phyloP scores from a whole-genome alignment of 2,329 filamentous ascomycete species.

The Paracamarosporium sp. region DNA sequence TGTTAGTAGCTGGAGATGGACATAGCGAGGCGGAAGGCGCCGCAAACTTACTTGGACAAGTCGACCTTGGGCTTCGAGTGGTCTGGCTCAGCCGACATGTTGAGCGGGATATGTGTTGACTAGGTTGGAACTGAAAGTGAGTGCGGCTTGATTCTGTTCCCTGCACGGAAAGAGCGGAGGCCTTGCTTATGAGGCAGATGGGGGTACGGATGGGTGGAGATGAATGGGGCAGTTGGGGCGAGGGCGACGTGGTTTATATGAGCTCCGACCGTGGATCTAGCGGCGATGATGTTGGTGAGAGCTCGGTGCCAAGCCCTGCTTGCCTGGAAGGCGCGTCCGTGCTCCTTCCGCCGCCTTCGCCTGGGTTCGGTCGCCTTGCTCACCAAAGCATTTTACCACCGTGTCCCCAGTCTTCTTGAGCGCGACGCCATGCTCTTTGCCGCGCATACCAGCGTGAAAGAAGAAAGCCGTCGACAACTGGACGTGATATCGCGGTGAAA shows the following conservation, averaged over 20 bases:
- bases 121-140: slow-evolving; percentile 24
- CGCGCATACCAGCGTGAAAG: neutral
- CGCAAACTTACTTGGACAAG: slow-evolving; percentile 50
- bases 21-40: slow-evolving; percentile 12
- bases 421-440: neutral
- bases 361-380: slow-evolving; percentile 19
- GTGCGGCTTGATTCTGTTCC: slow-evolving; percentile 13
- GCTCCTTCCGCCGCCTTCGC: slow-evolving; percentile 20
- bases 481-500: neutral
- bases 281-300: slow-evolving; percentile 38
- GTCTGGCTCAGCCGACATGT: slow-evolving; percentile 59
- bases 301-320: slow-evolving; percentile 25
- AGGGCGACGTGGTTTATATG: slow-evolving; percentile 43
- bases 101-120: slow-evolving; percentile 21
- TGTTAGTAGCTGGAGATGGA: slow-evolving; percentile 49
- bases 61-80: slow-evolving; percentile 58
- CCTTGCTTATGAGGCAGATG: slow-evolving; percentile 15
- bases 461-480: neutral
- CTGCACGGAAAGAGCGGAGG: slow-evolving; percentile 21
- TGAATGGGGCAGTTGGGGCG: slow-evolving; percentile 28
- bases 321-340: slow-evolving; percentile 24
- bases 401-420: slow-evolving; percentile 20
- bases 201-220: slow-evolving; percentile 29
- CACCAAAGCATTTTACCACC: slow-evolving; percentile 26
- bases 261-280: slow-evolving; percentile 26